Evolutionary conservation across 2,329 filamentous ascomycete genomes (phyloP), one percentile per base, ranked within the genome.

Genomic region (Trichoderma aggressivum): DNA sequence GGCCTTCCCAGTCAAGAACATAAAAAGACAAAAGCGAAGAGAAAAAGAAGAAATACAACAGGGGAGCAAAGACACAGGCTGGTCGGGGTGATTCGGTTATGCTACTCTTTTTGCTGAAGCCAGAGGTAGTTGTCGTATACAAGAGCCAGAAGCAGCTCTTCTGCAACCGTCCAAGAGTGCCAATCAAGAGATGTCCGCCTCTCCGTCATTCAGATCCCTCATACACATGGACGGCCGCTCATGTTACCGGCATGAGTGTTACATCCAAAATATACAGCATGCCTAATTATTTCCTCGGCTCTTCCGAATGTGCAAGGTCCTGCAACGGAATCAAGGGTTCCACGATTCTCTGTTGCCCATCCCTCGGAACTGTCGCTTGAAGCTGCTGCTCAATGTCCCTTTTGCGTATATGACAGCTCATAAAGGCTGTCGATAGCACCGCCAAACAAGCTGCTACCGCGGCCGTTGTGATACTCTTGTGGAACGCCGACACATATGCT

Each of bases 391-490:
- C 60, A 21, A 76, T 61, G n/a, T 72, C 26, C 14, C 70, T 65
- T n/a, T 72, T 72, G 11, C 59, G 53, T 8, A 78, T 79, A 7
- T 79, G 80, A 70, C 81, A 86, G 0, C 81, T 34, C 81, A 0
- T 81, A 81, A 18, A 83, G 65, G 1, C 56, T 5, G 84, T 80
- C 2, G 81, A 74, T 3, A 87, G 18, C 16, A 85, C 73, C 3
- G 80, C 84, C 10, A 80, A 72, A 4, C 78, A 83, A 11, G 83
- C 79, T 16, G 87, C 75, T 2, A 80, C 80, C 1, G 81, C 79
- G 50, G 81, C 83, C n/a, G 84, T 79, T 59, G 79, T 78, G 85
- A 88, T 87, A 62, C 85, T 83, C 63, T 80, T 74, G 7, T 74
- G 79, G 73, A 87, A 86, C 3, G 86, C 82, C 12, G 82, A 76